Evolutionary conservation across 768 basidiomycete genomes (phyloP).

Genomic region (Podaxis pistillaris): DNA sequence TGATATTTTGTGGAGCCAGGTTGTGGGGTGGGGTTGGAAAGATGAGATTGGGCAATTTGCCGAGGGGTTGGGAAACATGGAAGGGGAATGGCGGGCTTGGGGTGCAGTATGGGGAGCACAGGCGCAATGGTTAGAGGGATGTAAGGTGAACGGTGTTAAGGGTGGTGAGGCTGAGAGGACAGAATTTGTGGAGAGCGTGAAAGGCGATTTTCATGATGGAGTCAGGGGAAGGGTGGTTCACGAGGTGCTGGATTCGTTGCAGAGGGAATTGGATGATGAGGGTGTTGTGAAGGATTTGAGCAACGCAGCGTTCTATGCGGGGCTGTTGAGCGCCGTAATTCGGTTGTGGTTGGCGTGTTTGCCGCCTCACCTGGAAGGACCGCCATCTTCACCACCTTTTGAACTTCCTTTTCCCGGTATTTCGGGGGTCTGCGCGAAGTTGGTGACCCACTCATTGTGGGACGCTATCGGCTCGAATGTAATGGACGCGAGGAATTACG

Average conservation of each 20-base stretch:
- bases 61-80: conserved; percentile 28
- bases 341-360: conserved; percentile 67
- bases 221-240: conserved; percentile 36
- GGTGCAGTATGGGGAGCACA: conserved; percentile 55
- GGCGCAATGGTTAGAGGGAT: conserved; percentile 76
- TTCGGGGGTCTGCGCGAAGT: conserved; percentile 47
- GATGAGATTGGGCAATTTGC: conserved; percentile 48
- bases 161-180: conserved; percentile 65
- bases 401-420: conserved; percentile 55
- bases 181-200: conserved; percentile 34
- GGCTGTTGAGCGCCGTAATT: conserved; percentile 44
- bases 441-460: conserved; percentile 57
- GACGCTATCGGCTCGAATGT: conserved; percentile 24
- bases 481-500: conserved; percentile 24
- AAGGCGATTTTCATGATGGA: conserved; percentile 39
- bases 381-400: conserved; percentile 55
- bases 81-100: conserved; percentile 36
- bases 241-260: conserved; percentile 33
- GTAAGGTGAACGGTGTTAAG: conserved; percentile 64
- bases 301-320: conserved; percentile 33
- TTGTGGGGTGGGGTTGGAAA: conserved; percentile 77
- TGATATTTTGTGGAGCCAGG: conserved; percentile 87
- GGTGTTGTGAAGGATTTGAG: conserved; percentile 21
- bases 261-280: conserved; percentile 23
- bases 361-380: conserved; percentile 37